Evolutionary conservation across 148 eudicot genomes (phyloP).

Genomic region (Tetragonia tetragonoides): DNA sequence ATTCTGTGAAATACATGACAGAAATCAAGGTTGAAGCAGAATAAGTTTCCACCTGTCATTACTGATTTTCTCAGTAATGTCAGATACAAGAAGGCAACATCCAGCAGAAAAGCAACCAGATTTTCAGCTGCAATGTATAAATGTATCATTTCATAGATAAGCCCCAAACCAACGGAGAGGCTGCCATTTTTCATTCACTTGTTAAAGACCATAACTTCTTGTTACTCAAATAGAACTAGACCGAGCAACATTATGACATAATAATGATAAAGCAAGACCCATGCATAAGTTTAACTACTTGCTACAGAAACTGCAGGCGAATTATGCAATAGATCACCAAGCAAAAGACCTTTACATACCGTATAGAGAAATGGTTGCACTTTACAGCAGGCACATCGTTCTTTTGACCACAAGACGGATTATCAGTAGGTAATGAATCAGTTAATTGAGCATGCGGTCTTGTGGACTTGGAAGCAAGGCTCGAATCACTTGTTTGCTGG

Average conservation of each 20-base stretch:
- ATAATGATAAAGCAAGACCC: too few species aligned
- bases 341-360: constrained; percentile 31
- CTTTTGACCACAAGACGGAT: constrained; percentile 20
- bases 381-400: constrained; percentile 10
- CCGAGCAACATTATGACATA: not conserved
- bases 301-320: not conserved
- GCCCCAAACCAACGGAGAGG: not conserved
- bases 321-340: not conserved
- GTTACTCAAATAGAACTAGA: too few species aligned
- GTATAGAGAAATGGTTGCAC: constrained; percentile 54
- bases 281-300: not conserved
- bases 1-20: not conserved
- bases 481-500: constrained; percentile 25
- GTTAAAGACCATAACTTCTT: not conserved
- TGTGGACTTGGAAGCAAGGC: constrained; percentile 28
- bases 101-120: not conserved
- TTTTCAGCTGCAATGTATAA: not conserved
- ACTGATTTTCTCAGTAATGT: not conserved
- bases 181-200: not conserved
- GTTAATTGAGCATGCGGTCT: constrained; percentile 25
- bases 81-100: constrained; percentile 8
- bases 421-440: constrained; percentile 31
- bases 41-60: not conserved
- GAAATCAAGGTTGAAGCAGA: not conserved
- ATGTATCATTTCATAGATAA: not conserved